These are phyloP conservation scores for Rhodotorula babjevae DNA, from an alignment of 768 basidiomycete species.

Conservation along the genomic window DNA sequence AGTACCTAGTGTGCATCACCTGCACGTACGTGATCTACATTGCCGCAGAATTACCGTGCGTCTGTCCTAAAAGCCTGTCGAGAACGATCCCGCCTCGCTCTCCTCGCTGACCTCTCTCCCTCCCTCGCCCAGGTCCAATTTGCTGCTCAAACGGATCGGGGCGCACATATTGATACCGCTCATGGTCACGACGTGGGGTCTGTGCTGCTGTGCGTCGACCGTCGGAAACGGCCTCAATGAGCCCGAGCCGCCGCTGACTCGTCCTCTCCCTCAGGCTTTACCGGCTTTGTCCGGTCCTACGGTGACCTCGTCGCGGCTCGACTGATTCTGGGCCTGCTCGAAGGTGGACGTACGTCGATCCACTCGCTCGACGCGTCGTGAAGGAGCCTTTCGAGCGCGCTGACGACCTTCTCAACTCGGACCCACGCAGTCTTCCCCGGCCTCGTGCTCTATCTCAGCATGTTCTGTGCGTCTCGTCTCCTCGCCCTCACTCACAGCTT, in stretches of 20 bases:
- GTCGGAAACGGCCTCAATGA: neutral
- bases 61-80: too few relatives aligned
- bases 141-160: conserved; percentile 51
- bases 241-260: neutral
- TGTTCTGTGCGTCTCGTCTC: conserved; percentile 31
- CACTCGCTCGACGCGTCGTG: too few relatives aligned
- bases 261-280: conserved; percentile 44
- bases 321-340: conserved; percentile 41
- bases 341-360: neutral
- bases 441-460: conserved; percentile 41
- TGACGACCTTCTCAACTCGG: neutral
- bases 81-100: too few relatives aligned
- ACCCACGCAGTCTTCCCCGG: conserved; percentile 19
- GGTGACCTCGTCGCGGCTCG: conserved; percentile 42
- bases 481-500: neutral
- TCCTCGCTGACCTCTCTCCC: conserved; percentile 22
- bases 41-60: neutral
- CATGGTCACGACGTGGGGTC: conserved; percentile 65
- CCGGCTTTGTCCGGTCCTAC: conserved; percentile 45
- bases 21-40: conserved; percentile 50
- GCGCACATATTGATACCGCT: conserved; percentile 62
- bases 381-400: neutral
- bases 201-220: conserved; percentile 49
- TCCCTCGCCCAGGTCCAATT: conserved; percentile 34
- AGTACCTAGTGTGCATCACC: conserved; percentile 49